Evolutionary conservation across 1,139 yeast genomes (phyloP), one percentile per base, ranked within the genome.

Genomic region (Cylindricascospora bacillispora): DNA sequence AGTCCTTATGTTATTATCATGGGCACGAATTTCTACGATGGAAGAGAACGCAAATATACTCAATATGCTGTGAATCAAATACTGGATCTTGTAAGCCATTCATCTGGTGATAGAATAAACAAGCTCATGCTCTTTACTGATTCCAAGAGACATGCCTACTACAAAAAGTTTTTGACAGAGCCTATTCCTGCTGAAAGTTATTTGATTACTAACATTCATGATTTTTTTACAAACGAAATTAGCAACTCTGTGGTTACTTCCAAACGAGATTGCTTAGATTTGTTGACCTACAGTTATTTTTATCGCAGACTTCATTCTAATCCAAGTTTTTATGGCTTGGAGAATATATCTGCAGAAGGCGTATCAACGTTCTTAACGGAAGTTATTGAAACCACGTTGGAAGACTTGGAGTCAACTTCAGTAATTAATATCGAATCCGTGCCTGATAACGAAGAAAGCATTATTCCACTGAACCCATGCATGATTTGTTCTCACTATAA

Each of bases 191-290:
- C 83, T 22, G 98, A 92, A 51, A 83, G 95, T 54, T 72, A 66
- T 43, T 51, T 85, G 42, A 68, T 68, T 31, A 54, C 61, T 9
- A 56, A 60, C 26, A 44, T 85, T 12, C 75, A 70, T 35, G 95
- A 86, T 47, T 65, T 70, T 0, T 64, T 89, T 27, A 55, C 80
- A 25, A 68, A 71, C 24, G 97, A 85, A 41, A 73, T 85, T 11
- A 69, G 79, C 30, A 69, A 73, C 10, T 63, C 70, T 2, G 62
- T 74, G n/a, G 66, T 89, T 35, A 67, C 63, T 29, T 63, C 70
- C 4, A 72, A 81, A 45, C 95, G 86, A 44, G 93, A 81, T 40
- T 81, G 93, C 40, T 70, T 92, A 36, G 95, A 86, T 45, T 82
- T 94, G 92, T 49, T 92, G 24, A 80, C 95, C 0, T 81, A 70